Conservation (phyloP, 2,329 filamentous ascomycete genomes). For the Apiospora malaysiana region DNA sequence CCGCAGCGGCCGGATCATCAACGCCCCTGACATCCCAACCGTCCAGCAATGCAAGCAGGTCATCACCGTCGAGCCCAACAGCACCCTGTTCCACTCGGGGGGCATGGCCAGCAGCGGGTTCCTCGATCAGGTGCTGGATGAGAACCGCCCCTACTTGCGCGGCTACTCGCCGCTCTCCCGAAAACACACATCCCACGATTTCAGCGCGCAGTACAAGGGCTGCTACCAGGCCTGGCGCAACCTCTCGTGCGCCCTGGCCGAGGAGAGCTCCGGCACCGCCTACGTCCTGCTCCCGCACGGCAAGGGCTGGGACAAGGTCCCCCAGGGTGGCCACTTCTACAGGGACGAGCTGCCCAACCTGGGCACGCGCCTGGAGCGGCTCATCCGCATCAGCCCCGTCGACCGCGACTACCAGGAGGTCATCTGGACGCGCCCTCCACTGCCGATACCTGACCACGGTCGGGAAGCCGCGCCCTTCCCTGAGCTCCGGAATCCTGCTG, state of each 20-base stretch:
- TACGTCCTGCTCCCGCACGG: constrained; percentile 9
- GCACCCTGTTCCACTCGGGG: constrained; percentile 10
- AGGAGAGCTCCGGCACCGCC: not conserved
- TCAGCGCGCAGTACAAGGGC: too few relatives aligned
- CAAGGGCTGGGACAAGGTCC: not conserved
- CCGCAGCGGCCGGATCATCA: not conserved
- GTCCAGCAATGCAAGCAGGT: not conserved
- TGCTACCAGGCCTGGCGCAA: too few relatives aligned
- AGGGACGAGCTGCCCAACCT: not conserved
- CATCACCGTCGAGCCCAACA: not conserved
- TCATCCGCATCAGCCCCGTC: not conserved
- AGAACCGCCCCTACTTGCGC: not conserved
- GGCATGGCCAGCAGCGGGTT: not conserved
- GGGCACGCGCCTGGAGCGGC: not conserved
- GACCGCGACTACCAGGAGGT: not conserved
- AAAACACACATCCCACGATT: not conserved
- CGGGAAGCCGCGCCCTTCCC: too few relatives aligned
- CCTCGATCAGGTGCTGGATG: not conserved
- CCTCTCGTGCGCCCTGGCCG: not conserved
- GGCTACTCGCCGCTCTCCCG: not conserved
- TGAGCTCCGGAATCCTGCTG: too few relatives aligned
- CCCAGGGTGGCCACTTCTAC: not conserved
- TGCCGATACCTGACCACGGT: too few relatives aligned
- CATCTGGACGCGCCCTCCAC: not conserved
- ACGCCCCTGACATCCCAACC: not conserved